Percentiles rank a stretch among this genome's conserved stretches.
These are phyloP conservation scores for Pilaira anomala DNA, from an alignment of 192 early-diverging fungal genomes.

Conservation along the genomic window DNA sequence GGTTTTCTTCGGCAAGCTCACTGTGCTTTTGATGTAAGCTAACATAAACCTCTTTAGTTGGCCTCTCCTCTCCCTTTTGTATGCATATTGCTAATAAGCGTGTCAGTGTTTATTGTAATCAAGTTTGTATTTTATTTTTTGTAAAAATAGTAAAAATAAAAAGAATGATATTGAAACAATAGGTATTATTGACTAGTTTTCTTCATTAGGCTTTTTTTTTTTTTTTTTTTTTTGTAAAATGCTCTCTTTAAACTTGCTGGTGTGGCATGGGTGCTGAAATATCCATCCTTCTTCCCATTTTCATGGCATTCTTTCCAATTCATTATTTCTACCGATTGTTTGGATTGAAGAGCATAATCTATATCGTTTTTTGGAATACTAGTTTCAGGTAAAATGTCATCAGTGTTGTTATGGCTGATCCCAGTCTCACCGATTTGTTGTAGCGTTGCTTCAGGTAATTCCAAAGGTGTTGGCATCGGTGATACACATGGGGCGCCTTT, in stretches of 20 bases:
- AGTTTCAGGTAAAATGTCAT: neutral
- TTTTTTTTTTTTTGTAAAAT: constrained; percentile 4
- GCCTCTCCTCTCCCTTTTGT: neutral
- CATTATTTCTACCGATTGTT: neutral
- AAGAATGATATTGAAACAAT: neutral
- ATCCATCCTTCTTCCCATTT: neutral
- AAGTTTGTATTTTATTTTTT: neutral
- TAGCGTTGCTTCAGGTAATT: neutral
- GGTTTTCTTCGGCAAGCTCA: neutral
- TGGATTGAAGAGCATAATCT: neutral
- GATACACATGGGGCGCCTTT: neutral
- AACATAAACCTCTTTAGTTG: neutral
- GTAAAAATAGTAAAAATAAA: neutral
- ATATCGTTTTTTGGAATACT: neutral
- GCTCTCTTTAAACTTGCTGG: neutral
- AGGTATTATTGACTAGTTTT: constrained; percentile 3
- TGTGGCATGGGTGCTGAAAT: neutral
- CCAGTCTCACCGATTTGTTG: neutral
- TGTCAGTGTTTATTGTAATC: neutral
- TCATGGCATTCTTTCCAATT: neutral
- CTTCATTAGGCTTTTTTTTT: neutral
- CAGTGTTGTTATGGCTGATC: neutral
- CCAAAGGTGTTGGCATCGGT: neutral
- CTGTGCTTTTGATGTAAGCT: neutral
- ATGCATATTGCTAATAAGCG: neutral